These are phyloP conservation scores for Solidago caesia DNA, from an alignment of 129 eudicot genomes.

Conservation along the genomic window DNA sequence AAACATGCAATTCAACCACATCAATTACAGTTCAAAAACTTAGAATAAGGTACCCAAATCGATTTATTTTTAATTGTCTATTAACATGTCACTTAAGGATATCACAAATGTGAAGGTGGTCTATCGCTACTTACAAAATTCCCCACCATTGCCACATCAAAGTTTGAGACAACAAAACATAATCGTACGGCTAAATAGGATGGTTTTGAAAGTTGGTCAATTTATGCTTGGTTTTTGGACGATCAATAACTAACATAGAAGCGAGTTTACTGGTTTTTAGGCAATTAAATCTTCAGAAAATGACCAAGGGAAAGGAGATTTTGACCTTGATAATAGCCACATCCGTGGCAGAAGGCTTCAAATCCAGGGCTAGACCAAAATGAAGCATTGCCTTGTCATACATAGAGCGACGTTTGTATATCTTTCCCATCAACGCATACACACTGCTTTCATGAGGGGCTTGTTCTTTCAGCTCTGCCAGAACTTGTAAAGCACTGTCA, in stretches of 20 bases:
- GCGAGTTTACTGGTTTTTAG: background rate
- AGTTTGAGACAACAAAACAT: background rate
- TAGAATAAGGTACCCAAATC: background rate
- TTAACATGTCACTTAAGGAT: background rate
- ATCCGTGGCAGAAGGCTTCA: constrained; percentile 97
- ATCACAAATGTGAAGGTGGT: background rate
- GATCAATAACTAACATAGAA: background rate
- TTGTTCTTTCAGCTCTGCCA: constrained; percentile 92
- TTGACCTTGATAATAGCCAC: constrained; percentile 92
- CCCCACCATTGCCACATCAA: background rate
- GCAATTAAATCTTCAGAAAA: background rate
- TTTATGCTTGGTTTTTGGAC: background rate
- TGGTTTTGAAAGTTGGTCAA: background rate
- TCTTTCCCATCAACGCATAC: constrained; percentile 94
- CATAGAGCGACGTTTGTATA: constrained; percentile 71
- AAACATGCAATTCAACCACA: background rate
- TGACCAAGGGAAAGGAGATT: constrained; percentile 1
- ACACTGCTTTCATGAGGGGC: constrained; percentile 97
- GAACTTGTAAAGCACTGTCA: constrained; percentile 74
- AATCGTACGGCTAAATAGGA: background rate
- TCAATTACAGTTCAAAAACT: background rate
- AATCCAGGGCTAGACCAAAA: constrained; percentile 94
- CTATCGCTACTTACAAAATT: background rate
- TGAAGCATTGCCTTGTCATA: constrained; percentile 93
- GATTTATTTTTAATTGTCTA: background rate